Percentiles rank a stretch among this genome's conserved stretches.
These are phyloP conservation scores for Datisca glomerata DNA, from an alignment of 306 rosid species.

Conservation along the genomic window DNA sequence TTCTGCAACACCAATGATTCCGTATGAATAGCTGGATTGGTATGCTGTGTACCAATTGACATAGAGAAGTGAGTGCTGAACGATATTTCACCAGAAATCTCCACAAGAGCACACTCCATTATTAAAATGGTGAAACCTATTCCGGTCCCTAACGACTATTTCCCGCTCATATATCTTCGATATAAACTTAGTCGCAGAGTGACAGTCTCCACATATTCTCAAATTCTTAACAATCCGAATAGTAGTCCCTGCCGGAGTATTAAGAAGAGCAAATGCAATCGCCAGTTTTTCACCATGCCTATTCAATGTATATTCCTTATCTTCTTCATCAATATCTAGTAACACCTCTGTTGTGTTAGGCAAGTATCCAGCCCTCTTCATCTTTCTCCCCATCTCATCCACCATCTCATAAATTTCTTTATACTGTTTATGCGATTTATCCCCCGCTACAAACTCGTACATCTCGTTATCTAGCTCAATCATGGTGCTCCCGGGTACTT, in stretches of 20 bases:
- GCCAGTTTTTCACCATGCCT: conserved; percentile 91
- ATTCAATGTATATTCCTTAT: conserved; percentile 64
- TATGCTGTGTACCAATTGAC: no score
- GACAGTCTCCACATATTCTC: conserved; percentile 86
- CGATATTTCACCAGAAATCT: conserved; percentile 78
- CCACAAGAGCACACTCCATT: conserved; percentile 64
- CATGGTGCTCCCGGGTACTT: conserved; percentile 89
- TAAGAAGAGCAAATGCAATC: conserved; percentile 74
- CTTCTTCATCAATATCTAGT: conserved; percentile 83
- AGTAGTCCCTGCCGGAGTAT: conserved; percentile 53
- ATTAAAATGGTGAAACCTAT: conserved; percentile 78
- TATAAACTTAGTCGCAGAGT: conserved; percentile 75
- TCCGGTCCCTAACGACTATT: conserved; percentile 73
- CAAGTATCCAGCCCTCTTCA: conserved; percentile 71
- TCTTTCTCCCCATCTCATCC: conserved; percentile 72
- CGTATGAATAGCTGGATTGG: no score
- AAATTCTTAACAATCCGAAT: conserved; percentile 84
- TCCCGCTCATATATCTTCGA: conserved; percentile 66
- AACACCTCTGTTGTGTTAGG: conserved; percentile 69
- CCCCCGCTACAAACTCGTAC: conserved; percentile 76
- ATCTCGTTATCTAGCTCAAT: conserved; percentile 60
- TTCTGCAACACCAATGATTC: no score
- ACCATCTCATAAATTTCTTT: conserved; percentile 75
- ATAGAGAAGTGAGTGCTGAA: no score
- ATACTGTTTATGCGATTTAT: conserved; percentile 53